These are phyloP conservation scores for Hygrocybe punicea DNA, from an alignment of 768 basidiomycete genomes.

Conservation along the genomic window DNA sequence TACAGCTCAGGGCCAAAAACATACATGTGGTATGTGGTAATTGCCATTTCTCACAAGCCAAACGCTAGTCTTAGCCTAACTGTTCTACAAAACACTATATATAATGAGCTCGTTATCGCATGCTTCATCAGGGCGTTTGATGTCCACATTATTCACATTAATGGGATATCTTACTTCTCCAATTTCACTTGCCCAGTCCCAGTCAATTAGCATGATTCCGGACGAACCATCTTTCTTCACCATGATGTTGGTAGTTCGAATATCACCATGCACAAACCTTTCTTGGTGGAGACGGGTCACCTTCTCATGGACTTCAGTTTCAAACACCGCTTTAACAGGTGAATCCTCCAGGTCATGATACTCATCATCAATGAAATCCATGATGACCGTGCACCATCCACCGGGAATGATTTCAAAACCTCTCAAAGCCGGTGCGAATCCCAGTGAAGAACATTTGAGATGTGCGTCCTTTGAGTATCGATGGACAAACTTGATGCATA, in stretches of 20 bases:
- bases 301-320: background rate
- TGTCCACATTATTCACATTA: conserved; percentile 14
- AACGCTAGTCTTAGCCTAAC: too few species aligned
- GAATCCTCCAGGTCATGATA: too few species aligned
- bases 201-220: conserved; percentile 23
- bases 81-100: too few species aligned
- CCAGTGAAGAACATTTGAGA: conserved; percentile 14
- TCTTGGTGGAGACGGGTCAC: conserved; percentile 17
- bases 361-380: conserved; percentile 26
- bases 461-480: conserved; percentile 29
- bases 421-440: conserved; percentile 25
- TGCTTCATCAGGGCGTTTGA: conserved; percentile 23
- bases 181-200: conserved; percentile 28
- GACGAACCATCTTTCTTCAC: conserved; percentile 14
- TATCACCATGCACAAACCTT: conserved; percentile 33
- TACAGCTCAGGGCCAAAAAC: too few species aligned
- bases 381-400: conserved; percentile 33
- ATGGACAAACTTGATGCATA: conserved; percentile 32
- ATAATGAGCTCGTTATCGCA: conserved; percentile 16
- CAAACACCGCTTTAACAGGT: too few species aligned
- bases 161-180: conserved; percentile 24
- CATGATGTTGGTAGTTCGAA: conserved; percentile 30
- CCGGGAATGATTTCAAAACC: conserved; percentile 26
- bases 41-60: too few species aligned
- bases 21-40: too few species aligned